Conservation (phyloP, 306 rosid species). For the Gastrolobium villosum region DNA sequence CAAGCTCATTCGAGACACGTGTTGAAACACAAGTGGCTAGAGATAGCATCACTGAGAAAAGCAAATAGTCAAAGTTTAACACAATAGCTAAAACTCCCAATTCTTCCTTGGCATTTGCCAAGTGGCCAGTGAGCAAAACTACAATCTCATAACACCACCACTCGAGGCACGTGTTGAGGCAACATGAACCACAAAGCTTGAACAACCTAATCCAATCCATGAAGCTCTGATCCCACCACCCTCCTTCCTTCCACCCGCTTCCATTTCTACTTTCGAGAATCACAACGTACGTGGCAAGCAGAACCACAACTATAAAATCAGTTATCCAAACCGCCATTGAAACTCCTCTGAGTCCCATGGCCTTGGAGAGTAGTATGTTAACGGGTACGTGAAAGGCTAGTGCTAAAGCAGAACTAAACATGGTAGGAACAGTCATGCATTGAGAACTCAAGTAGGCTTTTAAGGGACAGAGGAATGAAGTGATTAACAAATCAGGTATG, state of each 20-base stretch:
- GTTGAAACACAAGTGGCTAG: conserved; percentile 76
- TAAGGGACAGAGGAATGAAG: conserved; percentile 73
- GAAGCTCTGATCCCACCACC: conserved; percentile 68
- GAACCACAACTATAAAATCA: conserved; percentile 60
- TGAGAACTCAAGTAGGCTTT: conserved; percentile 76
- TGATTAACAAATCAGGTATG: conserved; percentile 68
- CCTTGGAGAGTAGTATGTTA: conserved; percentile 61
- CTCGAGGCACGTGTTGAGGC: conserved; percentile 81
- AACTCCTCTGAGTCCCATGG: conserved; percentile 70
- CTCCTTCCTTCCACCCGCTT: conserved; percentile 60
- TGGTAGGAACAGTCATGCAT: conserved; percentile 66
- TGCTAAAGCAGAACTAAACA: conserved; percentile 65
- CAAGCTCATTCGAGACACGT: conserved; percentile 80
- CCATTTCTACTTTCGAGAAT: conserved; percentile 49
- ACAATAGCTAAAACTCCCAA: conserved; percentile 72
- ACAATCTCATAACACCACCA: conserved; percentile 92
- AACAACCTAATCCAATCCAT: conserved; percentile 65
- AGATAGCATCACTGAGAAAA: conserved; percentile 74
- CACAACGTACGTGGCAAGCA: conserved; percentile 56
- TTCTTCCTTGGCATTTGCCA: conserved; percentile 62
- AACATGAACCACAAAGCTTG: conserved; percentile 75
- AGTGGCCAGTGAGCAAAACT: conserved; percentile 69
- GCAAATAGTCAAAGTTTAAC: conserved; percentile 74
- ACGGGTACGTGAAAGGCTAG: conserved; percentile 69
- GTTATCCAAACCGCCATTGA: conserved; percentile 75